A percentile compares a stretch with the other conserved stretches of the same genome.
These are phyloP conservation scores for Solanum hybrid DNA, from an alignment of 305 asterid genomes.

Conservation along the genomic window DNA sequence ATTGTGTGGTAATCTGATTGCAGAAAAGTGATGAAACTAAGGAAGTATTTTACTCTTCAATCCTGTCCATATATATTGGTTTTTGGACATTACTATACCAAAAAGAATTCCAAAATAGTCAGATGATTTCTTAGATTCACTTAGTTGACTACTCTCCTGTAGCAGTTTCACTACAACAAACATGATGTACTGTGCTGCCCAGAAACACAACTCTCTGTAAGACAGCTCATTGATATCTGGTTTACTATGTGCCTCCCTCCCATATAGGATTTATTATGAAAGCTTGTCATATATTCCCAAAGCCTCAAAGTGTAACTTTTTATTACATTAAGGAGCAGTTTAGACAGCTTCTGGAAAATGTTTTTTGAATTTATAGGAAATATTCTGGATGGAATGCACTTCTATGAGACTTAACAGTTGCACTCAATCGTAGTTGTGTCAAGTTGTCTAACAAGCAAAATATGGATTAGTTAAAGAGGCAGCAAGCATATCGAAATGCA, in stretches of 20 bases:
- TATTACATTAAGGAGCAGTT: neutral
- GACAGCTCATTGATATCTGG: slow-evolving; percentile 8
- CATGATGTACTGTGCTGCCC: neutral
- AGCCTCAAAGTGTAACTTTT: neutral
- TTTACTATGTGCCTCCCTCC: neutral
- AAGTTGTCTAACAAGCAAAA: neutral
- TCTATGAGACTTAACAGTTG: neutral
- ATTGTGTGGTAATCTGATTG: neutral
- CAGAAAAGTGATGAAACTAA: neutral
- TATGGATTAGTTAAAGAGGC: neutral
- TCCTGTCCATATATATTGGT: neutral
- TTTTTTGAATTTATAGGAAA: neutral
- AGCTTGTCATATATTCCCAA: neutral
- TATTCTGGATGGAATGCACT: neutral
- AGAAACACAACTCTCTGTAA: neutral
- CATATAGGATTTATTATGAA: neutral
- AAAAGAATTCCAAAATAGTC: neutral
- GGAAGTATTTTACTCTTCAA: neutral
- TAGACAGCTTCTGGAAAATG: neutral
- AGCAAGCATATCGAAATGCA: neutral
- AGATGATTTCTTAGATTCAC: neutral
- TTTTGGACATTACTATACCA: neutral
- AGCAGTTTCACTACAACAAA: neutral
- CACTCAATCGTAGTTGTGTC: neutral
- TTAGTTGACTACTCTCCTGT: neutral